These are phyloP conservation scores for Eucalyptus urophylla DNA, from an alignment of 345 rosid species.

Conservation along the genomic window DNA sequence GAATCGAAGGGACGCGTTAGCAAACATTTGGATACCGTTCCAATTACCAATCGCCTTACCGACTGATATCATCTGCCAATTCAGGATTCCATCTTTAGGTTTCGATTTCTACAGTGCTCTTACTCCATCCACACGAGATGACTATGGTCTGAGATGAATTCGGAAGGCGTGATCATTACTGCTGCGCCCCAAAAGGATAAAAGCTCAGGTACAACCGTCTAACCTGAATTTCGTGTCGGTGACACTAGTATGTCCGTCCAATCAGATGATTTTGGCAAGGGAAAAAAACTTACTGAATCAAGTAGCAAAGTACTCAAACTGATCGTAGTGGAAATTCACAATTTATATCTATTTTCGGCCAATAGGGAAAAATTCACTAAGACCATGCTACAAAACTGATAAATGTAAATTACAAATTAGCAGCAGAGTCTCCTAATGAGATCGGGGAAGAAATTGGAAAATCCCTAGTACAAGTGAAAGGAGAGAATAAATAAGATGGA, in stretches of 20 bases:
- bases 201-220: neutral
- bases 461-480: neutral
- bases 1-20: neutral
- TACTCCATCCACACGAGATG: neutral
- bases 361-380: neutral
- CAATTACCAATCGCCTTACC: neutral
- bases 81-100: neutral
- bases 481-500: neutral
- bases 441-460: neutral
- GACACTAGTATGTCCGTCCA: neutral
- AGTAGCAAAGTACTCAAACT: neutral
- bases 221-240: neutral
- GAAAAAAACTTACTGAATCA: neutral
- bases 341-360: neutral
- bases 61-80: neutral
- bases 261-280: neutral
- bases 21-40: neutral
- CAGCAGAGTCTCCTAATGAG: constrained; percentile 6
- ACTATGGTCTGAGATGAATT: neutral
- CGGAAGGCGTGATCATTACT: neutral
- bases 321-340: neutral
- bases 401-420: neutral
- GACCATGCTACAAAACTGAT: neutral
- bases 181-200: neutral
- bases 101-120: neutral